These are phyloP conservation scores for Melastoma malabathricum DNA, from an alignment of 345 rosid species.

Conservation along the genomic window DNA sequence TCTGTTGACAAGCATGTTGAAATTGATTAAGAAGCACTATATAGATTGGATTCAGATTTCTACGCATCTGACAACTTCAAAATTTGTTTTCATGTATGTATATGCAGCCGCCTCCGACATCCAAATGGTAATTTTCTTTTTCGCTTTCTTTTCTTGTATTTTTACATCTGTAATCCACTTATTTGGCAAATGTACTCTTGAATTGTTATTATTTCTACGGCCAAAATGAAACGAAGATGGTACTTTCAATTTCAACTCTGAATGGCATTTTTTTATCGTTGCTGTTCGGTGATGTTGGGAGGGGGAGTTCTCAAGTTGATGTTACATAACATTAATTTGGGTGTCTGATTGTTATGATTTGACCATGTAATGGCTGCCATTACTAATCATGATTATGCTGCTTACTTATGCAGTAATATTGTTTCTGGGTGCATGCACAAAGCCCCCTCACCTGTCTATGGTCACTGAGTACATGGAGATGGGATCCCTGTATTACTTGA, in stretches of 20 bases:
- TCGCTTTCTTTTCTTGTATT: conserved; percentile 4
- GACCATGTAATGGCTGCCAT: too few relatives aligned
- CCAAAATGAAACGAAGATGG: too few relatives aligned
- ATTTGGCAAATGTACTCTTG: background rate
- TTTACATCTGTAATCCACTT: background rate
- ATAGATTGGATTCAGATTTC: too few relatives aligned
- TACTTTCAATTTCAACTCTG: too few relatives aligned
- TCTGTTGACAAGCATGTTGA: conserved; percentile 8
- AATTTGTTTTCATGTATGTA: conserved; percentile 18
- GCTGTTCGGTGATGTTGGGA: too few relatives aligned
- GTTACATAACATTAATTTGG: too few relatives aligned
- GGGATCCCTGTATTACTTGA: conserved; percentile 81
- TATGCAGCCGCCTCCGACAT: conserved; percentile 86
- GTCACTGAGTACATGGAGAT: conserved; percentile 97
- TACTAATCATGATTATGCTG: background rate
- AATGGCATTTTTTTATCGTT: too few relatives aligned
- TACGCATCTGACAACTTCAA: conserved; percentile 3
- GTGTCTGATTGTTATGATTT: too few relatives aligned
- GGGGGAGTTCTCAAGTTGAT: too few relatives aligned
- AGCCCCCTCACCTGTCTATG: conserved; percentile 85
- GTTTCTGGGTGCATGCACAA: conserved; percentile 95
- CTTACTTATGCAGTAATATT: conserved; percentile 65
- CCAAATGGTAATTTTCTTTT: conserved; percentile 64
- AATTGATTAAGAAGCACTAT: too few relatives aligned
- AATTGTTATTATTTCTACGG: background rate